Evolutionary conservation across 1,284 basidiomycete species (phyloP).

Genomic region (Cryptococcus neoformans): DNA sequence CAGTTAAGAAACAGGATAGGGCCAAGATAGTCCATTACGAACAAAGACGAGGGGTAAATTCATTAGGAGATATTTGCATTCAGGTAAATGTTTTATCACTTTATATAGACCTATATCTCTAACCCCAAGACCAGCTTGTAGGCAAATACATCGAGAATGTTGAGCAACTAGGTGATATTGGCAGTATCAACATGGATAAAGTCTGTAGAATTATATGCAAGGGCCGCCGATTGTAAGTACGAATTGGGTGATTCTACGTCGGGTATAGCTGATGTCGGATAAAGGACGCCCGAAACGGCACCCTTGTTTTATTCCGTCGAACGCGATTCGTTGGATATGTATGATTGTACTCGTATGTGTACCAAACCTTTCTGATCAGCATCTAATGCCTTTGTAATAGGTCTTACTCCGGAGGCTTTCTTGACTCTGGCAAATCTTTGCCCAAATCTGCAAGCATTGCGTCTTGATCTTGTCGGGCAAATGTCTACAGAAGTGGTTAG

Average conservation of each 20-base stretch:
- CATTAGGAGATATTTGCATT: constrained; percentile 74
- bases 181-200: constrained; percentile 71
- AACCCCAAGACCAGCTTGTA: constrained; percentile 59
- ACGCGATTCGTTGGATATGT: constrained; percentile 69
- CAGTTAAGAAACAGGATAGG: constrained; percentile 40
- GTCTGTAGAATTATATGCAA: constrained; percentile 82
- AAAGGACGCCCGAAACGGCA: constrained; percentile 69
- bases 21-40: constrained; percentile 63
- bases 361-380: neutral
- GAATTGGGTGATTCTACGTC: neutral
- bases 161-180: constrained; percentile 84
- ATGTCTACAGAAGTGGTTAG: constrained; percentile 67
- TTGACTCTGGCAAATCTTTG: constrained; percentile 70
- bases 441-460: constrained; percentile 70
- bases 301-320: constrained; percentile 76
- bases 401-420: constrained; percentile 64
- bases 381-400: constrained; percentile 50
- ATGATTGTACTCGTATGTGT: constrained; percentile 82
- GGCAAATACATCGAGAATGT: constrained; percentile 84
- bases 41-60: constrained; percentile 61
- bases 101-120: neutral
- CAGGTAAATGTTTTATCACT: constrained; percentile 53
- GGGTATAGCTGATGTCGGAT: neutral
- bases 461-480: constrained; percentile 84
- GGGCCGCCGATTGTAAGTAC: constrained; percentile 76